phyloP scores from a whole-genome alignment of 192 early-diverging fungal genomes.

The Coemansia sp. region DNA sequence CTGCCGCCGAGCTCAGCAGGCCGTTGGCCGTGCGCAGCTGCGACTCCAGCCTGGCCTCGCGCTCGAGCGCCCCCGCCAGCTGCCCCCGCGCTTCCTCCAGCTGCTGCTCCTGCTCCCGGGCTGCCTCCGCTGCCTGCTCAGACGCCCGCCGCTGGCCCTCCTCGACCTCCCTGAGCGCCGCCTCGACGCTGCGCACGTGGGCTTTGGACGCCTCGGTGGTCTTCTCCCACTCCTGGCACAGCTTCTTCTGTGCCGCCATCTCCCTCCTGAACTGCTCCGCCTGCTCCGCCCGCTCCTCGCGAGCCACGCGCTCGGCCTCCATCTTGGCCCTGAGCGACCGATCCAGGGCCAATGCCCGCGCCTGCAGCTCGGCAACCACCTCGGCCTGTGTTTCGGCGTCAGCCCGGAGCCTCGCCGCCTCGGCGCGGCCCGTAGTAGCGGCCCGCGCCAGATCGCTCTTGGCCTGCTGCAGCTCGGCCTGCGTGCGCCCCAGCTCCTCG shows the following conservation, averaged over 20 bases:
- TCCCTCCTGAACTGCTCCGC: conserved; percentile 65
- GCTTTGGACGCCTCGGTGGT: conserved; percentile 57
- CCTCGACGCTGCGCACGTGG: conserved; percentile 56
- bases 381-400: conserved; percentile 58
- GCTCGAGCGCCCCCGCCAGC: neutral
- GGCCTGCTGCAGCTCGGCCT: conserved; percentile 44
- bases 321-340: conserved; percentile 55
- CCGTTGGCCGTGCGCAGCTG: conserved; percentile 37
- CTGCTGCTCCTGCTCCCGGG: conserved; percentile 33
- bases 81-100: conserved; percentile 50
- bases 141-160: conserved; percentile 35
- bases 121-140: conserved; percentile 36
- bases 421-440: conserved; percentile 29
- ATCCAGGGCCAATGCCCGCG: conserved; percentile 35
- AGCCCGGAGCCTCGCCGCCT: conserved; percentile 50
- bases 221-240: conserved; percentile 61
- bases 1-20: conserved; percentile 19
- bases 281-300: conserved; percentile 56
- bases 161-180: conserved; percentile 53
- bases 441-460: conserved; percentile 29
- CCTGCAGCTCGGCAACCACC: conserved; percentile 53
- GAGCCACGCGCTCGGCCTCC: conserved; percentile 54
- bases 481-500: conserved; percentile 58
- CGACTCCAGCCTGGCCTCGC: conserved; percentile 3
- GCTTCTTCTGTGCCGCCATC: conserved; percentile 63